Base-by-base conservation (phyloP, 495 filamentous ascomycete species). In the Aspergillus heteromorphus region DNA sequence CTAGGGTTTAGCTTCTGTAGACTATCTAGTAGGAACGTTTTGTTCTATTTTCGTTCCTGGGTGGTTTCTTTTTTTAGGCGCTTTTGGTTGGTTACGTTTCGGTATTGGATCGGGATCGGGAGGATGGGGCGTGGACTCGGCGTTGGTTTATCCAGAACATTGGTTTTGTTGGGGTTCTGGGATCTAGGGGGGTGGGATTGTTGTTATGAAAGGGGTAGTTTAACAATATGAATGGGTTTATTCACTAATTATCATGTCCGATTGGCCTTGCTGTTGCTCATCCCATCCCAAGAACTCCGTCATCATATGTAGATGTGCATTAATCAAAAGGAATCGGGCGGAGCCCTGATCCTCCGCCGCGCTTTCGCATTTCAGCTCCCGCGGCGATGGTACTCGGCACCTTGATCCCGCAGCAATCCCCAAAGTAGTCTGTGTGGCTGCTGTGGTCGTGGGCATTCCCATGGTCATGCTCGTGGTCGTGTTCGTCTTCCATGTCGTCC, bases 381-480 rank as follows among this genome's bases (percentile, higher is more conserved):
- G 93, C 95, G 23, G 89, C 93, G 58, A 97, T 79, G 41, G 87
- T 90, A 64, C 91, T 95, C 11, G 95, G 93, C 14, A 99, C 92
- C 72, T 96, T 95, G 72, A 99, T 99, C 31, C 93, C 95, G 63
- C 93, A 99, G 70, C 95, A 99, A 65, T 99, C 95, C 1, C 95
- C 95, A 85, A 93, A 99, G 25, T 78, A 81, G 54, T 83, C 86
- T 0, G 65, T 60, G 49, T 71, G 65, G 7, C 59, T 56, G 13
- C 50, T 61, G 50, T 70, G 69, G 53, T 86, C 82, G 69, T 92
- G 86, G 72, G 81, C 65, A 83, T 72, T 21, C 70, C 83, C n/a
- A 56, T 70, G 59, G 48, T 86, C 83, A 72, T 92, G 84, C 70
- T 81, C 61, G 82, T 72, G 21, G 4, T 73, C 78, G 1, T 73